Percentiles rank a stretch among this genome's conserved stretches.
Conservation (phyloP, 116 monocot genomes). For the Papilionanthe hybrid region DNA sequence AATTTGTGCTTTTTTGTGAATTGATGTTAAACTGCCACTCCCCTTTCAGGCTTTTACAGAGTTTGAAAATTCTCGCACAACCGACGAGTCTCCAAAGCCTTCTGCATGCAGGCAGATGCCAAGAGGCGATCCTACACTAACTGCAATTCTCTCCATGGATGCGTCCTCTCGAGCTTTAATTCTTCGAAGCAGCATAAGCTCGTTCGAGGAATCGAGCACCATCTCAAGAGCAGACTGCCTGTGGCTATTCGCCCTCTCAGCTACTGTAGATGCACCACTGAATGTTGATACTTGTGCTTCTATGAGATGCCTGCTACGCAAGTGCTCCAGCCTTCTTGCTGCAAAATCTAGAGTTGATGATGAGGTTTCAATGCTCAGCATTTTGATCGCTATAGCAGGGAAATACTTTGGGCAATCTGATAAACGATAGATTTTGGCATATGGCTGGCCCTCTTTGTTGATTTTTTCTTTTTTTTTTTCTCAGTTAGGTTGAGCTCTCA, state of each 20-base stretch:
- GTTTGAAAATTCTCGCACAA: slow-evolving; percentile 25
- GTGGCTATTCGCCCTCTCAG: slow-evolving; percentile 79
- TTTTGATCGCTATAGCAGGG: slow-evolving; percentile 66
- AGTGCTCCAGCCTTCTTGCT: slow-evolving; percentile 59
- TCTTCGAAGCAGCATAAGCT: slow-evolving; percentile 43
- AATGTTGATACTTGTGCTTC: slow-evolving; percentile 62
- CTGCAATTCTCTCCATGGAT: slow-evolving; percentile 39
- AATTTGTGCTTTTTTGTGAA: too few relatives aligned
- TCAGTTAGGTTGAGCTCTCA: too few relatives aligned
- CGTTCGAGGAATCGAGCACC: slow-evolving; percentile 27
- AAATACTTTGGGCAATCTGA: slow-evolving; percentile 81
- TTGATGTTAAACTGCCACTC: background rate
- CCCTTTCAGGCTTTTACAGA: slow-evolving; percentile 49
- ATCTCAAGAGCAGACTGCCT: slow-evolving; percentile 57
- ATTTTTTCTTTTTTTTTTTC: too few relatives aligned
- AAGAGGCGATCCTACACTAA: slow-evolving; percentile 36
- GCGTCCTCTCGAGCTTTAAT: slow-evolving; percentile 44
- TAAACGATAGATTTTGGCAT: background rate
- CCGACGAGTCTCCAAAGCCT: background rate
- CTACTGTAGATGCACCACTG: slow-evolving; percentile 61
- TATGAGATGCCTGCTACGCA: slow-evolving; percentile 68
- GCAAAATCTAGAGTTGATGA: slow-evolving; percentile 54
- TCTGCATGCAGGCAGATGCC: slow-evolving; percentile 6
- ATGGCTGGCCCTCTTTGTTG: too few relatives aligned
- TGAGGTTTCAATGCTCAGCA: slow-evolving; percentile 67